A percentile compares a stretch with the other conserved stretches of the same genome.
Conservation (phyloP, 768 basidiomycete genomes). For the Calocera cornea region DNA sequence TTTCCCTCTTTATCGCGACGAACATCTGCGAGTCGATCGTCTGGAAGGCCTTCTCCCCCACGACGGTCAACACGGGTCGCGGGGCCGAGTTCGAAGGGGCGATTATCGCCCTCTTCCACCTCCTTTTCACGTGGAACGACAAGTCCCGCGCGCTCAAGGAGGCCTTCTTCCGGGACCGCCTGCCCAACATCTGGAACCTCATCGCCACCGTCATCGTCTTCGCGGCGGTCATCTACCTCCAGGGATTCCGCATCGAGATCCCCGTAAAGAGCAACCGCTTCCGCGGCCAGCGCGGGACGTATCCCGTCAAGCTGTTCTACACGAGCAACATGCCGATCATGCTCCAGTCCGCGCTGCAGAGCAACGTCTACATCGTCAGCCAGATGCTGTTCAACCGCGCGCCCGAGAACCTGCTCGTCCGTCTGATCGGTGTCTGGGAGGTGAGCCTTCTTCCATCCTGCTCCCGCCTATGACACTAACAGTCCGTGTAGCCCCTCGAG, state of each 20-base stretch:
- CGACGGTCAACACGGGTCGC: constrained; percentile 93
- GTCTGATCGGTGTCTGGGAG: constrained; percentile 95
- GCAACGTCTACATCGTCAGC: constrained; percentile 87
- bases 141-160: constrained; percentile 93
- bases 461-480: constrained; percentile 6
- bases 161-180: constrained; percentile 93
- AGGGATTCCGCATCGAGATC: constrained; percentile 97
- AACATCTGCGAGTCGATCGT: constrained; percentile 99
- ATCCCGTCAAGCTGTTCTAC: constrained; percentile 98
- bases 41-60: constrained; percentile 99
- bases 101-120: constrained; percentile 89
- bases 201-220: constrained; percentile 86
- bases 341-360: constrained; percentile 85
- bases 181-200: constrained; percentile 97
- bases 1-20: constrained; percentile 97
- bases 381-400: constrained; percentile 91
- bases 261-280: constrained; percentile 94
- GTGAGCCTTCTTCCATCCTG: constrained; percentile 31
- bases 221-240: constrained; percentile 91
- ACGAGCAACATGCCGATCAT: constrained; percentile 99
- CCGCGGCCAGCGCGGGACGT: constrained; percentile 89
- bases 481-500: constrained; percentile 60
- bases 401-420: constrained; percentile 81
- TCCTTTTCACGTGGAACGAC: constrained; percentile 96
- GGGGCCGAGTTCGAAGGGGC: constrained; percentile 98